Percentiles rank a stretch among this genome's conserved stretches.
Evolutionary conservation across 805 yeast species (phyloP).

Genomic region (Pachysolen tannophilus): DNA sequence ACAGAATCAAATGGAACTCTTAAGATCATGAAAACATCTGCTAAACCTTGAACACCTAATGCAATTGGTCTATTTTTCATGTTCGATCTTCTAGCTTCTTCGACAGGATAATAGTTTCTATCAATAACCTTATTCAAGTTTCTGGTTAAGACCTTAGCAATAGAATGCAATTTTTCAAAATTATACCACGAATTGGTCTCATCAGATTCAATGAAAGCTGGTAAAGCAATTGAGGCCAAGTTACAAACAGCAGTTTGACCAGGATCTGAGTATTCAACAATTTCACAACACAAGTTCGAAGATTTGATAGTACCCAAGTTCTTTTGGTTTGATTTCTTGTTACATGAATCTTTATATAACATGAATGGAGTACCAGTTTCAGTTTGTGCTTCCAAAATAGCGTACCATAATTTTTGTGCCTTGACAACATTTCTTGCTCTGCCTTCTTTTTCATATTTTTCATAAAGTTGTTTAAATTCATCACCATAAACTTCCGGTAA

Average conservation of each 20-base stretch:
- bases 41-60: slow-evolving; percentile 94
- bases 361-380: slow-evolving; percentile 96
- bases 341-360: slow-evolving; percentile 90
- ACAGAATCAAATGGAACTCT: slow-evolving; percentile 81
- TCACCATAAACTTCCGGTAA: slow-evolving; percentile 77
- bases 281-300: slow-evolving; percentile 90
- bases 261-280: slow-evolving; percentile 85
- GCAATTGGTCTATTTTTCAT: slow-evolving; percentile 87
- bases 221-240: slow-evolving; percentile 84
- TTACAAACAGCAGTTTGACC: slow-evolving; percentile 95
- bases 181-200: slow-evolving; percentile 46
- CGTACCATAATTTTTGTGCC: slow-evolving; percentile 89
- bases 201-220: slow-evolving; percentile 57
- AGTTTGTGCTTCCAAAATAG: slow-evolving; percentile 84
- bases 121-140: slow-evolving; percentile 83
- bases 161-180: slow-evolving; percentile 65
- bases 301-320: slow-evolving; percentile 92
- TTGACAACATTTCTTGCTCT: slow-evolving; percentile 56
- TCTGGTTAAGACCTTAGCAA: slow-evolving; percentile 67
- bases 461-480: slow-evolving; percentile 67
- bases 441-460: slow-evolving; percentile 63
- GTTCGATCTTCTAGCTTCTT: slow-evolving; percentile 71
- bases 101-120: slow-evolving; percentile 77
- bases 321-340: slow-evolving; percentile 80
- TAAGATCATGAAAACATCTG: slow-evolving; percentile 76